These are phyloP conservation scores for Aegilops umbellulata DNA, from an alignment of 176 grass and related monocot genomes.

Conservation along the genomic window DNA sequence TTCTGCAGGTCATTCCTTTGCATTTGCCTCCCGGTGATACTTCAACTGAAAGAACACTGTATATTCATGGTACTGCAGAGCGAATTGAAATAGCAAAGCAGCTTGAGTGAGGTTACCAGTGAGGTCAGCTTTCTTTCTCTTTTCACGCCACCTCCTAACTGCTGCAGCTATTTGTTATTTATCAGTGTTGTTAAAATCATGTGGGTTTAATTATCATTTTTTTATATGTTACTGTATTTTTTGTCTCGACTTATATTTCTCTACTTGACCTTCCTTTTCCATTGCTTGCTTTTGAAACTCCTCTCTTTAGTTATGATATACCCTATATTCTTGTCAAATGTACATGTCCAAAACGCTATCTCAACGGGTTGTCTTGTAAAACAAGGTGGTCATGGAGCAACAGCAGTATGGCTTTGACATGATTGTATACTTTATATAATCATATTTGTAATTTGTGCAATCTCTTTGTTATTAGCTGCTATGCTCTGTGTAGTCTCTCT, in stretches of 20 bases:
- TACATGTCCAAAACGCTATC: background rate
- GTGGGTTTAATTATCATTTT: constrained; percentile 18
- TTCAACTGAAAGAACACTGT: constrained; percentile 85
- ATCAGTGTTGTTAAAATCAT: constrained; percentile 19
- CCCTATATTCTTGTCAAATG: background rate
- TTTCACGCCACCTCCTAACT: constrained; percentile 1
- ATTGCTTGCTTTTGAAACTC: background rate
- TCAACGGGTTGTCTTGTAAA: background rate
- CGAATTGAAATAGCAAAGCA: constrained; percentile 92
- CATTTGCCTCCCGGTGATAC: constrained; percentile 87
- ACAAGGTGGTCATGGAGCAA: background rate
- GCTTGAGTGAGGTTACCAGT: constrained; percentile 82
- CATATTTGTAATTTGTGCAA: background rate
- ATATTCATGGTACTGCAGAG: constrained; percentile 80
- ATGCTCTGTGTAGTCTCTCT: background rate
- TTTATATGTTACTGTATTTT: constrained; percentile 1
- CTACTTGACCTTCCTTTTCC: background rate
- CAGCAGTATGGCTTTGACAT: background rate
- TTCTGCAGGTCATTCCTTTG: constrained; percentile 76
- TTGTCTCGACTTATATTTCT: background rate
- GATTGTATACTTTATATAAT: no score
- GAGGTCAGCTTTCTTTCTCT: constrained; percentile 59
- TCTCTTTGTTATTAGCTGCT: background rate
- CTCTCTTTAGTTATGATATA: background rate
- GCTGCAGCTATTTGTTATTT: constrained; percentile 21